Conservation (phyloP, 2,329 filamentous ascomycete species). For the Hypoxylon sp. region DNA sequence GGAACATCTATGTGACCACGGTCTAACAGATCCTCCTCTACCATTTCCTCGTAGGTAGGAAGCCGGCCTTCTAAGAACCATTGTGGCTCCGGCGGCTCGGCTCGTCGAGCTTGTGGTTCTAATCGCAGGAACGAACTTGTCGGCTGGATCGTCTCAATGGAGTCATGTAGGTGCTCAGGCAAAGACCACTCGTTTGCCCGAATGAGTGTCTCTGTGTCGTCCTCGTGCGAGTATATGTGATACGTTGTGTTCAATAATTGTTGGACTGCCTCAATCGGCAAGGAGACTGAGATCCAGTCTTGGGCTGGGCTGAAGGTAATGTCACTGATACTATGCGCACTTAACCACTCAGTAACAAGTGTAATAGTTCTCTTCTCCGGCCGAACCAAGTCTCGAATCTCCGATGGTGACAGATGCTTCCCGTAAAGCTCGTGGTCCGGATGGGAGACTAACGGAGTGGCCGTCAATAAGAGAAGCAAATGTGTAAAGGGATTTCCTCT, state of each 20-base stretch:
- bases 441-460: background rate
- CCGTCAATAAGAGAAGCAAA: background rate
- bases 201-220: background rate
- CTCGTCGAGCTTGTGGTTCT: slow-evolving; percentile 49
- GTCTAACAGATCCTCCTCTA: slow-evolving; percentile 13
- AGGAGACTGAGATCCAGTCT: slow-evolving; percentile 10
- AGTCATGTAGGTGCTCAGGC: slow-evolving; percentile 54
- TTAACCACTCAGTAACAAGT: background rate
- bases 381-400: background rate
- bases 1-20: slow-evolving; percentile 9
- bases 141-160: slow-evolving; percentile 63
- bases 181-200: slow-evolving; percentile 40
- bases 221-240: background rate
- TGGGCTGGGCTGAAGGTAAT: slow-evolving; percentile 2
- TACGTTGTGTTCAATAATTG: slow-evolving; percentile 6
- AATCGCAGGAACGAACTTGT: slow-evolving; percentile 59
- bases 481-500: background rate
- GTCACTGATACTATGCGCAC: background rate
- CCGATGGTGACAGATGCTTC: background rate
- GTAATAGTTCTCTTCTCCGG: background rate
- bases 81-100: slow-evolving; percentile 19
- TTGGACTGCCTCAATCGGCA: background rate
- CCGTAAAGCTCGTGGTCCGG: background rate
- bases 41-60: slow-evolving; percentile 14
- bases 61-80: slow-evolving; percentile 10